Conservation (phyloP, 1,284 basidiomycete species). For the Schizophyllum amplum region DNA sequence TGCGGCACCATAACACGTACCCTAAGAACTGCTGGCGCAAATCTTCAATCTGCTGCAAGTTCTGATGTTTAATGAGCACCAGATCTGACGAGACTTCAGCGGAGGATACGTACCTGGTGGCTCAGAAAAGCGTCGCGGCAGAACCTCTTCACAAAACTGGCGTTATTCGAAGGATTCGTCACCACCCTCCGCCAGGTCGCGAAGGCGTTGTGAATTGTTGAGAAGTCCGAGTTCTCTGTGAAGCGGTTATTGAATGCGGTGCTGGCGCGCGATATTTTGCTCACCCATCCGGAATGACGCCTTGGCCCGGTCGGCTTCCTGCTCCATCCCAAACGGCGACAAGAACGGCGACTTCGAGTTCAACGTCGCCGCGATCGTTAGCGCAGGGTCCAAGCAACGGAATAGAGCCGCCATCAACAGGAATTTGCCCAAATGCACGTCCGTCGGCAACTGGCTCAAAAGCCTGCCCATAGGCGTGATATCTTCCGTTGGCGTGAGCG, state of each 20-base stretch:
- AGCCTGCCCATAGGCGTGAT: slow-evolving; percentile 94
- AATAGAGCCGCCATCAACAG: slow-evolving; percentile 83
- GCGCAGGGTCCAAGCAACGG: slow-evolving; percentile 87
- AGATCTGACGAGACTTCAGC: background rate
- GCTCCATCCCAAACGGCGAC: slow-evolving; percentile 82
- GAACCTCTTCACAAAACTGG: slow-evolving; percentile 59
- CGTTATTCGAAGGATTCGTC: slow-evolving; percentile 59
- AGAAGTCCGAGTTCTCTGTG: slow-evolving; percentile 90
- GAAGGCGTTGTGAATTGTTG: slow-evolving; percentile 91
- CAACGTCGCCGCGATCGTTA: slow-evolving; percentile 91
- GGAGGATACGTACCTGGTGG: slow-evolving; percentile 50
- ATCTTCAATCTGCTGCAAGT: slow-evolving; percentile 94
- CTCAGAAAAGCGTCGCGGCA: slow-evolving; percentile 84
- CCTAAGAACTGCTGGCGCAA: slow-evolving; percentile 90
- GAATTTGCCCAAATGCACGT: slow-evolving; percentile 96
- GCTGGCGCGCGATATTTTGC: slow-evolving; percentile 16
- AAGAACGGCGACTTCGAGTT: slow-evolving; percentile 94
- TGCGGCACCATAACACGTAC: slow-evolving; percentile 25
- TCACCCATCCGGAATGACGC: slow-evolving; percentile 69
- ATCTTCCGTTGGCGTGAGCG: slow-evolving; percentile 80
- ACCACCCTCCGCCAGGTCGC: slow-evolving; percentile 81
- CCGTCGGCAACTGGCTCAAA: slow-evolving; percentile 88
- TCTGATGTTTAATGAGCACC: slow-evolving; percentile 36
- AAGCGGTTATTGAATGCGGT: slow-evolving; percentile 1
- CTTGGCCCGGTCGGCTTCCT: slow-evolving; percentile 84